phyloP scores from a whole-genome alignment of 2,329 filamentous ascomycete species.

The Cytospora schulzeri region DNA sequence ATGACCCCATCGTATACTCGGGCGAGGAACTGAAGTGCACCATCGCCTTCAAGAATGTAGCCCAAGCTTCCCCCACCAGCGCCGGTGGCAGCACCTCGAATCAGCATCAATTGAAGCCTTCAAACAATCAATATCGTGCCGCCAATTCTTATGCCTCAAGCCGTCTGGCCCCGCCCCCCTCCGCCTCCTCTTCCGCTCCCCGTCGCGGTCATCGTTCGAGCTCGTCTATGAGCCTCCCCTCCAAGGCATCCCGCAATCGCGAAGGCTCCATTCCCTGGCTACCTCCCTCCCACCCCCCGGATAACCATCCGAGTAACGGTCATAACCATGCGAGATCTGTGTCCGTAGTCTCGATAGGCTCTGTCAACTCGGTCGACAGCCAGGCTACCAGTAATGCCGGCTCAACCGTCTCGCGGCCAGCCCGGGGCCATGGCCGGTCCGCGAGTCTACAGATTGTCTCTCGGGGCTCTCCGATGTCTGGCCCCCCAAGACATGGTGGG shows the following conservation, averaged over 20 bases:
- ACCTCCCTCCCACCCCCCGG: constrained; percentile 25
- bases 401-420: constrained; percentile 47
- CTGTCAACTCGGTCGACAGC: constrained; percentile 50
- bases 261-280: constrained; percentile 52
- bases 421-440: constrained; percentile 72
- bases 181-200: constrained; percentile 34
- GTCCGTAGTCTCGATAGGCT: constrained; percentile 79
- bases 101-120: constrained; percentile 26
- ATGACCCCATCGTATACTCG: constrained; percentile 81
- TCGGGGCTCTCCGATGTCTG: constrained; percentile 47
- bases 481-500: constrained; percentile 45
- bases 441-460: constrained; percentile 78
- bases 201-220: constrained; percentile 66
- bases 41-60: constrained; percentile 93
- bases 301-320: constrained; percentile 30
- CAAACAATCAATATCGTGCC: constrained; percentile 36
- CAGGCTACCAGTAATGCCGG: constrained; percentile 46
- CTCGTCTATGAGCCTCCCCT: constrained; percentile 61
- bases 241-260: constrained; percentile 45
- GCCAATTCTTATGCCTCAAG: constrained; percentile 35
- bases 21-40: constrained; percentile 95
- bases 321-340: constrained; percentile 59
- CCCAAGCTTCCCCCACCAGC: constrained; percentile 42
- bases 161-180: constrained; percentile 48
- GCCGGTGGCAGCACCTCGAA: constrained; percentile 32